Base-by-base conservation (phyloP, 1,284 basidiomycete genomes). In the Irpex sp. region DNA sequence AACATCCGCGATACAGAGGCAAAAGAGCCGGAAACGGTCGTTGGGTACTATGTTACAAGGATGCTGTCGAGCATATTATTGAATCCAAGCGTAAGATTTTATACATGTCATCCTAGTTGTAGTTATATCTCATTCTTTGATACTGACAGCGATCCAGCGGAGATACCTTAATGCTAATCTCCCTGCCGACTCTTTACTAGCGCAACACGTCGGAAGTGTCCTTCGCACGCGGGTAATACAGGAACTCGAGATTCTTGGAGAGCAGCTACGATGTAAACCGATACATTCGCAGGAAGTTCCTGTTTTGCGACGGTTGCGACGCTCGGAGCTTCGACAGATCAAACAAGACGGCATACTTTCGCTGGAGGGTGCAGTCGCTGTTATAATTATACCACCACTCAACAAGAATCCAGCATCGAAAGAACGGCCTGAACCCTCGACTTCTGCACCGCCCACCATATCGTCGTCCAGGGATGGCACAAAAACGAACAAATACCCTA, bases 171-270 rank as follows among this genome's bases (percentile, higher is more conserved):
- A 66, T 27, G 24, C 11, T 43, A 74, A 76, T 67, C 86, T 43
- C 15, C 62, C 62, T 18, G 7, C 62, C 32, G 62, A 86, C 72
- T 78, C 83, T 15, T 76, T 82, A n/a, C 78, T 93, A 10, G 77
- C 79, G 13, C 80, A 85, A 49, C 91, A 94, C 67, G 85, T 93
- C 54, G 81, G 82, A 1, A 91, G 94, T 76, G 83, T 92, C 20
- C 82, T 95, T 11, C 92, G 94, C 60, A 78, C 92, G 20, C 90
- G 94, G 22, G 87, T 94, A 15, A 81, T 95, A 2, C 94, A 95
- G 77, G 94, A 95, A 76, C 80, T 95, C 4, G 85, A 91, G 58
- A 76, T 94, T 7, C 81, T 95, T 54, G 81, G 81, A 1, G 84
- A 86, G 9, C 79, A 79, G 6, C 78, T 92, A 56, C 80, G 83